Evolutionary conservation across 2,329 filamentous ascomycete species (phyloP), one percentile per base, ranked within the genome.

Genomic region (Monilinia fructicola): DNA sequence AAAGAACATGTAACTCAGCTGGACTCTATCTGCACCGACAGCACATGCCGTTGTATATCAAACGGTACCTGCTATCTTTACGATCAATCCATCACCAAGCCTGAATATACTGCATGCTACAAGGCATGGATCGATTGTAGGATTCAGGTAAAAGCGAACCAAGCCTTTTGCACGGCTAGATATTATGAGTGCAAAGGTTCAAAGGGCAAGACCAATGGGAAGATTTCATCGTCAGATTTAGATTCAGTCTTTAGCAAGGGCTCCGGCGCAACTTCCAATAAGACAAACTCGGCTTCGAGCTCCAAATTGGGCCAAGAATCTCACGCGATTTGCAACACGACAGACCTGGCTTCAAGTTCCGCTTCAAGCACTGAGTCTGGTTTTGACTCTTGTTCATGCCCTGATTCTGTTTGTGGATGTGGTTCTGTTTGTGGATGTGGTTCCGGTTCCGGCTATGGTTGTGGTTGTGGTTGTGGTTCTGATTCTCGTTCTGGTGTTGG

Each of bases 1-100:
- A 76, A 80, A 26, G 73, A 77, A 7, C 79, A 83, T 66, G 79
- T 78, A 7, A 67, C 79, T 12, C 78, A 83, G 71, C 77, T 84
- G 28, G 84, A 88, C 76, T 78, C 81, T 65, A 85, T 88, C 70
- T 88, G 85, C 78, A 82, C 81, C 70, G 80, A 79, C 52, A 76
- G 78, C n/a, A 74, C 76, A 50, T 87, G 85, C 75, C 81, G 81
- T 1, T 60, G 82, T 16, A 79, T 82, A 18, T 69, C 76, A 9
- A 80, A 82, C 61, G 75, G 80, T 9, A 78, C 77, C 7, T 87
- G 85, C 72, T 71, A 73, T 23, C 71, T 74, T n/a, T 85, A 85
- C 71, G 75, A 75, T 7, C 54, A 56, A n/a, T 56, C 54, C 12
- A 63, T 68, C 23, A 2, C 14, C 9, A 55, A 68, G 59, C 72